These are phyloP conservation scores for Urtica urens DNA, from an alignment of 306 rosid genomes.

Conservation along the genomic window DNA sequence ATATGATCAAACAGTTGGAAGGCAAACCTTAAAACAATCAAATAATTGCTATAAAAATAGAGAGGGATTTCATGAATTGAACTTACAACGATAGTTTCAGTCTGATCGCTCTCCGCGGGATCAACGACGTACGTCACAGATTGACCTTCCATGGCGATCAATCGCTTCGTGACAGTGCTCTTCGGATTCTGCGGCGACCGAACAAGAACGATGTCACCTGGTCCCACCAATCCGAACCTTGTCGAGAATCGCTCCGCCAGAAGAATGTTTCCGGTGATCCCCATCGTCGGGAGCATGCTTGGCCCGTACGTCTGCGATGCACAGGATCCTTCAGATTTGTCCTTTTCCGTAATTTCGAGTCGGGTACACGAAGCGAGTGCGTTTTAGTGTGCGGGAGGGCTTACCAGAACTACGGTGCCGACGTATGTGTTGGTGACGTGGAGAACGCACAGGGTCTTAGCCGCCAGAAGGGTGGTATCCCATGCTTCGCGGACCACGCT, in stretches of 20 bases:
- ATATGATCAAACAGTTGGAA: neutral
- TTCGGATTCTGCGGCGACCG: conserved; percentile 41
- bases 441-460: conserved; percentile 32
- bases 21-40: neutral
- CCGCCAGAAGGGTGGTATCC: conserved; percentile 1
- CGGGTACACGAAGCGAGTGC: neutral
- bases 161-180: conserved; percentile 34
- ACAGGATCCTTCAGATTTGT: conserved; percentile 5
- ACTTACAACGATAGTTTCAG: conserved; percentile 52
- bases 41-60: neutral
- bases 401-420: conserved; percentile 22
- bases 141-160: conserved; percentile 70
- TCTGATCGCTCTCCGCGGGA: conserved; percentile 33
- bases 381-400: neutral
- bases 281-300: conserved; percentile 73
- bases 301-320: conserved; percentile 55
- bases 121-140: conserved; percentile 37
- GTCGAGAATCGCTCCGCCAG: conserved; percentile 44
- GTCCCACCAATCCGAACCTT: conserved; percentile 31
- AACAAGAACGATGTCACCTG: conserved; percentile 49
- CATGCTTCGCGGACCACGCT: conserved; percentile 24
- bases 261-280: conserved; percentile 9
- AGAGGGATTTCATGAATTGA: neutral
- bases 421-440: conserved; percentile 35
- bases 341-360: neutral